phyloP scores from a whole-genome alignment of 495 filamentous ascomycete species.

The Evansstolkia leycettana region DNA sequence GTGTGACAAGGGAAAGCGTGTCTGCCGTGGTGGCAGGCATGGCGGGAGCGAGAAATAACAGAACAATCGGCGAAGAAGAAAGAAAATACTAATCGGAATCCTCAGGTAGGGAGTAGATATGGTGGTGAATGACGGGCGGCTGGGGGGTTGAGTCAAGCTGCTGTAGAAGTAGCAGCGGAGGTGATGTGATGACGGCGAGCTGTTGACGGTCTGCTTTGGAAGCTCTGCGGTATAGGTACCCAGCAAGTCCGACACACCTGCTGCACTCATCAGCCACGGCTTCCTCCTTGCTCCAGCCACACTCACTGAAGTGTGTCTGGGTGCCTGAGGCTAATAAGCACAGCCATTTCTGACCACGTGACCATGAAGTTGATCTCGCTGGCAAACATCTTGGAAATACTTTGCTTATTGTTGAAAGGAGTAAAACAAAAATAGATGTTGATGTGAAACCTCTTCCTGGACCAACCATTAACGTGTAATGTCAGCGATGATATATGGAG shows the following conservation, averaged over 20 bases:
- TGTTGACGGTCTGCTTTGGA: conserved; percentile 1
- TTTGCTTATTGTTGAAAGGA: too few species aligned
- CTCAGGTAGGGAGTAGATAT: conserved; percentile 1
- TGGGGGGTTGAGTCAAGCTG: too few species aligned
- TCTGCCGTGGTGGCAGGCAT: conserved; percentile 96
- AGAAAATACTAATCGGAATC: background rate
- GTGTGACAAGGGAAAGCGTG: conserved; percentile 80
- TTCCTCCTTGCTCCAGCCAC: conserved; percentile 1
- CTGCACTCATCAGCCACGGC: background rate
- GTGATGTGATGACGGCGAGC: conserved; percentile 5
- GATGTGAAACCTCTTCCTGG: too few species aligned
- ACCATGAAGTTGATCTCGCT: too few species aligned
- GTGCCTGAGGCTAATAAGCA: conserved; percentile 1
- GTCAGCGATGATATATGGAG: too few species aligned
- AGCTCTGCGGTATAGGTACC: background rate
- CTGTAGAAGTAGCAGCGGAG: conserved; percentile 2
- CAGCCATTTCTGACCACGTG: too few species aligned
- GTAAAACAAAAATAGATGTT: too few species aligned
- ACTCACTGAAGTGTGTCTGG: background rate
- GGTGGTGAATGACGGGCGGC: conserved; percentile 1
- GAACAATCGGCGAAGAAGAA: conserved; percentile 6
- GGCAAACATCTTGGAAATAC: too few species aligned
- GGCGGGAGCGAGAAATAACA: conserved; percentile 15
- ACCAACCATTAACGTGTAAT: too few species aligned
- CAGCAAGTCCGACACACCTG: background rate